A percentile compares a stretch with the other conserved stretches of the same genome.
These are phyloP conservation scores for Phaeosphaeriaceae sp. DNA, from an alignment of 2,329 filamentous ascomycete species.

Conservation along the genomic window DNA sequence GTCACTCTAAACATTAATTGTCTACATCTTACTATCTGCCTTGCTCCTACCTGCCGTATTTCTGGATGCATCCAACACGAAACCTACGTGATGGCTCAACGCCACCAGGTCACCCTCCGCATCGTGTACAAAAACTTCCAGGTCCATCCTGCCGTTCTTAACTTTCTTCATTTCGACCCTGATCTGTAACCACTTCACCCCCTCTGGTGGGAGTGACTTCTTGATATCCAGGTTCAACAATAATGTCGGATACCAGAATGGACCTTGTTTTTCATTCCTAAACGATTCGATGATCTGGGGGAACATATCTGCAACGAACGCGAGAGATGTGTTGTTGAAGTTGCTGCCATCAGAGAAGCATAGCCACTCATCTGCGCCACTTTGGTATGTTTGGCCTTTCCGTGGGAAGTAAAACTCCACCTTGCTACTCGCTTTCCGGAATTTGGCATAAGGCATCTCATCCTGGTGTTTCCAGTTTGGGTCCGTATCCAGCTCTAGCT, in stretches of 20 bases:
- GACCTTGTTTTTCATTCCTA: slow-evolving; percentile 39
- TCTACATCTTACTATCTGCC: slow-evolving; percentile 45
- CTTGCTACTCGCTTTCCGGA: slow-evolving; percentile 58
- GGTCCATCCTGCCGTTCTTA: slow-evolving; percentile 73
- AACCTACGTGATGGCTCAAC: slow-evolving; percentile 69
- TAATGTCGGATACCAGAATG: slow-evolving; percentile 78
- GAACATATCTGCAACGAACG: slow-evolving; percentile 72
- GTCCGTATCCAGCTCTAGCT: slow-evolving; percentile 54
- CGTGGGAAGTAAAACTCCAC: slow-evolving; percentile 61
- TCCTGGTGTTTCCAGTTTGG: slow-evolving; percentile 54
- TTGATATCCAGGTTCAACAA: slow-evolving; percentile 79
- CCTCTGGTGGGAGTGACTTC: slow-evolving; percentile 69
- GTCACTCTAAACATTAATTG: too few species aligned
- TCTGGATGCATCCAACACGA: slow-evolving; percentile 68
- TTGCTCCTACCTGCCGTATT: slow-evolving; percentile 63
- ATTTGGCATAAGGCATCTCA: slow-evolving; percentile 53
- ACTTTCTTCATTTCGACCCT: slow-evolving; percentile 70
- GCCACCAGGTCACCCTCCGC: slow-evolving; percentile 69
- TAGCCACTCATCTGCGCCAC: slow-evolving; percentile 70
- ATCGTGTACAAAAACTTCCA: slow-evolving; percentile 74
- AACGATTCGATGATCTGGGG: slow-evolving; percentile 67
- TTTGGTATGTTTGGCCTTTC: slow-evolving; percentile 48
- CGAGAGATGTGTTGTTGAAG: slow-evolving; percentile 70
- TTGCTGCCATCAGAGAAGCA: slow-evolving; percentile 63
- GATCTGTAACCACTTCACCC: slow-evolving; percentile 75